A percentile compares a stretch with the other conserved stretches of the same genome.
Conservation (phyloP, 768 basidiomycete genomes). For the Cystobasidium tubakii region DNA sequence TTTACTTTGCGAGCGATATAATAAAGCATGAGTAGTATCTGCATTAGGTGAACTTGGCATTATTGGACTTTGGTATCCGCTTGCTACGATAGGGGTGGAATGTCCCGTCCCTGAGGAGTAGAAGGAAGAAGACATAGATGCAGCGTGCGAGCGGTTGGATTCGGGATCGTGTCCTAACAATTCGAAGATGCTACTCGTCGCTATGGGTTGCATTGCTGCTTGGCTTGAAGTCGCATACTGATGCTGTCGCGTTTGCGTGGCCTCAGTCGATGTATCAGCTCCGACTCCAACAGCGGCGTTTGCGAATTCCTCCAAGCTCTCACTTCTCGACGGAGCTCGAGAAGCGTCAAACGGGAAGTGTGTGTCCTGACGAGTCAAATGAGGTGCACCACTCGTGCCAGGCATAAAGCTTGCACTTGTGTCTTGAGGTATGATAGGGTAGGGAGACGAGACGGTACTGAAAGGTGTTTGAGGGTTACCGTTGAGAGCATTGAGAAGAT, state of each 20-base stretch:
- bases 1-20: conserved; percentile 4
- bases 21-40: neutral
- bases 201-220: conserved; percentile 18
- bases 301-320: neutral
- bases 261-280: neutral
- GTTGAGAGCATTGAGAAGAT: neutral
- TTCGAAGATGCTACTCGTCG: conserved; percentile 38
- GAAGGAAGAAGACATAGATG: conserved; percentile 8
- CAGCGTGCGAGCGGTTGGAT: conserved; percentile 4
- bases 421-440: neutral
- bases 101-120: conserved; percentile 1
- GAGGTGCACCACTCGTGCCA: neutral
- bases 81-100: neutral
- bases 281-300: neutral
- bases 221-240: neutral
- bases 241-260: neutral
- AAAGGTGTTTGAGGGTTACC: neutral
- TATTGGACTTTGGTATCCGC: neutral
- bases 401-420: neutral
- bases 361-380: conserved; percentile 11
- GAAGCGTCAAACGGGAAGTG: conserved; percentile 27
- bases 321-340: neutral
- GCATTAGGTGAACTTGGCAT: conserved; percentile 1
- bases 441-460: neutral
- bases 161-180: conserved; percentile 40